Evolutionary conservation across 768 basidiomycete species (phyloP).

Genomic region (Amylocystis lapponica): DNA sequence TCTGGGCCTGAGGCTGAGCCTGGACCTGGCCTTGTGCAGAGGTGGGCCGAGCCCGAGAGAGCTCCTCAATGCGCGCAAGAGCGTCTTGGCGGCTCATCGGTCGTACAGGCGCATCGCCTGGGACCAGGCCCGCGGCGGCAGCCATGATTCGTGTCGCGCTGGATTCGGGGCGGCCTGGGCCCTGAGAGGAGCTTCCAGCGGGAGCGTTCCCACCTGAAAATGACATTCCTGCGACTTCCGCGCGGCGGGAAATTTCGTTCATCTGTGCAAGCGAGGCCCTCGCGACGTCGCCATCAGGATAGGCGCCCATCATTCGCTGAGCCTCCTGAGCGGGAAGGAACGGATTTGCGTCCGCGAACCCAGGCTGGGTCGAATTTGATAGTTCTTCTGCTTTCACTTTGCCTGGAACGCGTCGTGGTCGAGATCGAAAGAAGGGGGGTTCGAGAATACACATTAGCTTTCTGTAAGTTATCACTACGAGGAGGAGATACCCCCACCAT

Average conservation of each 20-base stretch:
- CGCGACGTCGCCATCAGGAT: slow-evolving; percentile 54
- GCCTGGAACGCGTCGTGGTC: slow-evolving; percentile 16
- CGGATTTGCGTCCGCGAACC: slow-evolving; percentile 32
- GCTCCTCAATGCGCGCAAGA: slow-evolving; percentile 47
- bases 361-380: slow-evolving; percentile 8
- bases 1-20: slow-evolving; percentile 6
- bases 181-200: not conserved
- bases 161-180: slow-evolving; percentile 3
- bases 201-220: slow-evolving; percentile 21
- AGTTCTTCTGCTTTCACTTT: slow-evolving; percentile 28
- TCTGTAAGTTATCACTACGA: slow-evolving; percentile 25
- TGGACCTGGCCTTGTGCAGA: slow-evolving; percentile 12
- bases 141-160: slow-evolving; percentile 25
- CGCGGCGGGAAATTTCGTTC: slow-evolving; percentile 70
- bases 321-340: slow-evolving; percentile 57
- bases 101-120: slow-evolving; percentile 15
- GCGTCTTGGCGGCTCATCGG: slow-evolving; percentile 39
- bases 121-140: slow-evolving; percentile 26
- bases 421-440: slow-evolving; percentile 10
- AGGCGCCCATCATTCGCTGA: slow-evolving; percentile 43
- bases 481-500: slow-evolving; percentile 36
- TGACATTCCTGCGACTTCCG: slow-evolving; percentile 38
- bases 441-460: slow-evolving; percentile 28
- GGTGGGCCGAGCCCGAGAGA: slow-evolving; percentile 35
- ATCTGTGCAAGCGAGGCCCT: slow-evolving; percentile 69